Percentiles rank a stretch among this genome's conserved stretches.
Evolutionary conservation across 2,329 filamentous ascomycete genomes (phyloP).

Genomic region (Sporothrix brasiliensis): DNA sequence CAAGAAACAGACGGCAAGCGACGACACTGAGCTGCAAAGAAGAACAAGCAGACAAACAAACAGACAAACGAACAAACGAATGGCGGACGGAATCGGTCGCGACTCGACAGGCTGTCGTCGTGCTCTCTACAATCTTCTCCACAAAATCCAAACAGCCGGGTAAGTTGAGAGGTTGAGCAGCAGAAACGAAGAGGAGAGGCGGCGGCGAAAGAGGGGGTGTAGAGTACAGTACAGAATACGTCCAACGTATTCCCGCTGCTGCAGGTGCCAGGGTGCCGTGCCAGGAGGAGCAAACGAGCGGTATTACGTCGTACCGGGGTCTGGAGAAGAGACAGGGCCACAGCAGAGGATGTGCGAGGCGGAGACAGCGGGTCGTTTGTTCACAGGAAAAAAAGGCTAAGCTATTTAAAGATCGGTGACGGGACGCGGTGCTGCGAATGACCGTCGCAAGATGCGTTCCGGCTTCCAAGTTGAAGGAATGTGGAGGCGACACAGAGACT

Average conservation of each 20-base stretch:
- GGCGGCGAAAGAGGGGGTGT: not conserved
- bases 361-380: not conserved
- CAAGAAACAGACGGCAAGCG: not conserved
- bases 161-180: slow-evolving; percentile 20
- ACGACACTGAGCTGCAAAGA: too few relatives aligned
- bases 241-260: not conserved
- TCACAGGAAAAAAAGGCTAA: not conserved
- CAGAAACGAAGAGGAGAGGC: not conserved
- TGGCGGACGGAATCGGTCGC: not conserved
- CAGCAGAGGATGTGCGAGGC: not conserved
- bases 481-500: not conserved
- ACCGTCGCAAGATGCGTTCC: not conserved
- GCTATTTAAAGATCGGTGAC: slow-evolving; percentile 19
- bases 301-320: not conserved
- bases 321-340: not conserved
- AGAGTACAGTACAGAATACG: too few relatives aligned
- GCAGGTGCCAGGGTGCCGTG: not conserved
- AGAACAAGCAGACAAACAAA: not conserved
- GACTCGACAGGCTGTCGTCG: slow-evolving; percentile 8
- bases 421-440: not conserved
- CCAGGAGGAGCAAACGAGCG: not conserved
- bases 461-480: not conserved
- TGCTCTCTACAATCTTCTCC: slow-evolving; percentile 20
- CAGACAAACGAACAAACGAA: not conserved
- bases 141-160: slow-evolving; percentile 34